Evolutionary conservation across 2,329 filamentous ascomycete genomes (phyloP).

Genomic region (Lecanosticta acicola): DNA sequence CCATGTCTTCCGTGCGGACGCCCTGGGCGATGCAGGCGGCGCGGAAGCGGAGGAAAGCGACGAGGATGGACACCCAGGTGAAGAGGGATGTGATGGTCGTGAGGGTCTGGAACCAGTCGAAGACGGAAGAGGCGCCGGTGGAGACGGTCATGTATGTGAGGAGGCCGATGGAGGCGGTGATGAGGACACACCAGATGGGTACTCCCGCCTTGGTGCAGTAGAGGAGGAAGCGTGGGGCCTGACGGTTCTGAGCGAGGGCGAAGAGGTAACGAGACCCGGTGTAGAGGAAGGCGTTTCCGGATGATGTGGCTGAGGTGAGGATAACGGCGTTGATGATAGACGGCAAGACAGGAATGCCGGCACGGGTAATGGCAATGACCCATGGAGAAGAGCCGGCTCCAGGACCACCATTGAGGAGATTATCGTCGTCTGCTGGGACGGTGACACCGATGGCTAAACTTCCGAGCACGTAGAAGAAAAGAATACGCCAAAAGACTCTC

Average conservation of each 20-base stretch:
- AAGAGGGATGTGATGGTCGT: conserved; percentile 33
- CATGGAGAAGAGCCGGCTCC: conserved; percentile 48
- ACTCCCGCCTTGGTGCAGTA: conserved; percentile 44
- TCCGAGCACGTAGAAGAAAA: conserved; percentile 50
- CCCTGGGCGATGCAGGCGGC: conserved; percentile 28
- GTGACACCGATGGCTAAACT: conserved; percentile 54
- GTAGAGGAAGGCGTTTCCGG: conserved; percentile 61
- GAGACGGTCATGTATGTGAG: conserved; percentile 50
- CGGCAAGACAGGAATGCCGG: conserved; percentile 61
- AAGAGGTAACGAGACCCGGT: conserved; percentile 50
- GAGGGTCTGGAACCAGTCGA: conserved; percentile 34
- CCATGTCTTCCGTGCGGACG: conserved; percentile 35
- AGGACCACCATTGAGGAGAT: conserved; percentile 44
- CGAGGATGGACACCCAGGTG: conserved; percentile 28
- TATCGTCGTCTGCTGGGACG: conserved; percentile 50
- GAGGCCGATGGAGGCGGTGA: conserved; percentile 47
- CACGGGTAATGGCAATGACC: conserved; percentile 64
- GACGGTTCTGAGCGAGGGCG: conserved; percentile 44
- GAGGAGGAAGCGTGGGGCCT: conserved; percentile 47
- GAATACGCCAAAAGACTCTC: conserved; percentile 45
- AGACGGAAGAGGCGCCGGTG: conserved; percentile 26
- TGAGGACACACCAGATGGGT: conserved; percentile 36
- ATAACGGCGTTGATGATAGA: conserved; percentile 72
- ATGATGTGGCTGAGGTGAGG: conserved; percentile 64
- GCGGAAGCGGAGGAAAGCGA: conserved; percentile 29